phyloP scores from a whole-genome alignment of 2,329 filamentous ascomycete species.

The Claviceps citrina region DNA sequence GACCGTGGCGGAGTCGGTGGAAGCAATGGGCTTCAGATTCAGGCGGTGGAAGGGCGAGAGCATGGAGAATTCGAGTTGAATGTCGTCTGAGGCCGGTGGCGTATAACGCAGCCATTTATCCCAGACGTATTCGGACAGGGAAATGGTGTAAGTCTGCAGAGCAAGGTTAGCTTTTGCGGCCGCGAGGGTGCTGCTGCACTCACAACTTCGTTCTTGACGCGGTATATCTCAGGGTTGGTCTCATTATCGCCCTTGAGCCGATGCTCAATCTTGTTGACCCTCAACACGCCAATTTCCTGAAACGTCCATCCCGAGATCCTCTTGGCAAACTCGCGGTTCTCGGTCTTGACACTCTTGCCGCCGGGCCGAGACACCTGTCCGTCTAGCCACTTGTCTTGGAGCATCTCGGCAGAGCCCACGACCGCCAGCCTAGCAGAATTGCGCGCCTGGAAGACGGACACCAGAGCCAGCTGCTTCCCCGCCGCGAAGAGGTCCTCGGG shows the following conservation, averaged over 20 bases:
- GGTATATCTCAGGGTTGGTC: conserved; percentile 76
- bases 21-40: conserved; percentile 40
- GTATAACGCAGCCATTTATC: conserved; percentile 62
- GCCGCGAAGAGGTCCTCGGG: conserved; percentile 70
- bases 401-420: conserved; percentile 70
- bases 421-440: conserved; percentile 85
- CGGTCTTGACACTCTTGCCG: conserved; percentile 42
- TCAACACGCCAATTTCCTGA: conserved; percentile 79
- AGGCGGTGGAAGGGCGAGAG: conserved; percentile 93
- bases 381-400: conserved; percentile 80
- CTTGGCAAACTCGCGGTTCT: conserved; percentile 74
- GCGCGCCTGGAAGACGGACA: conserved; percentile 78
- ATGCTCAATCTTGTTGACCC: conserved; percentile 72
- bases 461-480: conserved; percentile 67
- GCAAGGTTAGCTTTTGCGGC: too few relatives aligned
- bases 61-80: conserved; percentile 98
- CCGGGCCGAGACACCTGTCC: conserved; percentile 53
- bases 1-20: conserved; percentile 51
- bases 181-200: conserved; percentile 26
- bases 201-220: conserved; percentile 94
- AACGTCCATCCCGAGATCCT: conserved; percentile 89
- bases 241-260: conserved; percentile 40
- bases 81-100: conserved; percentile 49
- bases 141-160: conserved; percentile 64
- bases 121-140: conserved; percentile 69